A percentile compares a stretch with the other conserved stretches of the same genome.
Conservation (phyloP, 164 flowering plant species). For the Macadamia tetraphylla region DNA sequence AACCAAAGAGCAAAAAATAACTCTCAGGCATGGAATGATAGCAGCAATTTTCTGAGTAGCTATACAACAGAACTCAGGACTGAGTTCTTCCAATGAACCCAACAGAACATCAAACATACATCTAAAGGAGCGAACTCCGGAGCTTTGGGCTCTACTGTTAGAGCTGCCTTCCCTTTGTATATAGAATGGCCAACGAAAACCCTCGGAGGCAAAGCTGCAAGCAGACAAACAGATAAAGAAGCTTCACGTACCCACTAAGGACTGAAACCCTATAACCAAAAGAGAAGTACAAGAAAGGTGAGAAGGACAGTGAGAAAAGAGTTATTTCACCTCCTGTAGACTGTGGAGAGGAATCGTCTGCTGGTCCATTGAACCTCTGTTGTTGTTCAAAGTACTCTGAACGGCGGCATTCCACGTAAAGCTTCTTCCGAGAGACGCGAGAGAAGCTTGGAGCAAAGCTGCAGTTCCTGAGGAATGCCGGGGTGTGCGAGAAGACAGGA, state of each 20-base stretch:
- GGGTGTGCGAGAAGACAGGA: not conserved
- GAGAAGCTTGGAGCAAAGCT: constrained; percentile 2
- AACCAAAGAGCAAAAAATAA: not conserved
- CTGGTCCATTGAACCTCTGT: constrained; percentile 19
- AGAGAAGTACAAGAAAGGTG: not conserved
- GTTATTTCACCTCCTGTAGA: constrained; percentile 18
- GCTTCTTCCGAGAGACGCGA: constrained; percentile 13
- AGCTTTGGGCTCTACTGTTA: constrained; percentile 65
- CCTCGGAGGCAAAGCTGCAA: constrained; percentile 38
- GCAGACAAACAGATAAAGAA: not conserved
- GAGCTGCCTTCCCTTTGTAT: constrained; percentile 92
- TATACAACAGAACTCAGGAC: not conserved
- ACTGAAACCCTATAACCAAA: not conserved
- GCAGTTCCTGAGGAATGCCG: not conserved
- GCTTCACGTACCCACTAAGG: not conserved
- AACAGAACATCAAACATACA: constrained; percentile 37
- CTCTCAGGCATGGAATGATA: not conserved
- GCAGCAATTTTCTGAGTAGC: not conserved
- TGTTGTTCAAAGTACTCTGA: constrained; percentile 43
- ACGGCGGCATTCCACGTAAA: constrained; percentile 32
- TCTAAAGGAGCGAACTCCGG: constrained; percentile 78
- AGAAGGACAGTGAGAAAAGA: not conserved
- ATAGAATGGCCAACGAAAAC: constrained; percentile 77
- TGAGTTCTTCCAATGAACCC: constrained; percentile 13
- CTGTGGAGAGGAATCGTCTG: constrained; percentile 17